Evolutionary conservation across 371 early-diverging fungal genomes (phyloP).

Genomic region (Mucor sp.): DNA sequence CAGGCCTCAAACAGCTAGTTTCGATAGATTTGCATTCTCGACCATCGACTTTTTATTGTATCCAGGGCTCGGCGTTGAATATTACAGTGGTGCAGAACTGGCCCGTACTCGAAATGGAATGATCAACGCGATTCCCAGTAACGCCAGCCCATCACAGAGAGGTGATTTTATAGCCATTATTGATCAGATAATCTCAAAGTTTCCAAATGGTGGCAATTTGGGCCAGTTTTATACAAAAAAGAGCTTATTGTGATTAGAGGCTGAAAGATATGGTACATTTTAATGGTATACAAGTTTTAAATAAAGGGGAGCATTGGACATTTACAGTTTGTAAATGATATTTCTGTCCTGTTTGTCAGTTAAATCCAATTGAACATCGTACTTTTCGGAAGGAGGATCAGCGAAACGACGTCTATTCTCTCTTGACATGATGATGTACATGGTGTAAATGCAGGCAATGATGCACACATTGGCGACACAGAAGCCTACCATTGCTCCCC

Average conservation of each 20-base stretch:
- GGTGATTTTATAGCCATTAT: background rate
- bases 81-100: background rate
- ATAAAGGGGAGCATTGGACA: background rate
- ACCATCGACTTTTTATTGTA: background rate
- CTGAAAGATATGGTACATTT: background rate
- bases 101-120: background rate
- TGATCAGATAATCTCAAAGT: background rate
- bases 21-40: background rate
- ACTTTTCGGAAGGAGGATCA: conserved; percentile 7
- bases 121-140: background rate
- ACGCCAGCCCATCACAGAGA: background rate
- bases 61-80: background rate
- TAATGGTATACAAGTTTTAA: background rate
- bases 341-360: conserved; percentile 42
- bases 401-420: conserved; percentile 25
- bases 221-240: background rate
- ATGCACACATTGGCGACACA: conserved; percentile 15
- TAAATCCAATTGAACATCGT: conserved; percentile 31
- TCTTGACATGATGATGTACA: conserved; percentile 20
- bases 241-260: background rate
- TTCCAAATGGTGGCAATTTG: background rate
- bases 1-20: background rate
- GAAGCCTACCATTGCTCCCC: conserved; percentile 26
- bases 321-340: conserved; percentile 40
- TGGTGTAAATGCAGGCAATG: conserved; percentile 13